Percentiles rank a stretch among this genome's conserved stretches.
phyloP scores from a whole-genome alignment of 306 rosid genomes.

The Dalbergia oliveri region DNA sequence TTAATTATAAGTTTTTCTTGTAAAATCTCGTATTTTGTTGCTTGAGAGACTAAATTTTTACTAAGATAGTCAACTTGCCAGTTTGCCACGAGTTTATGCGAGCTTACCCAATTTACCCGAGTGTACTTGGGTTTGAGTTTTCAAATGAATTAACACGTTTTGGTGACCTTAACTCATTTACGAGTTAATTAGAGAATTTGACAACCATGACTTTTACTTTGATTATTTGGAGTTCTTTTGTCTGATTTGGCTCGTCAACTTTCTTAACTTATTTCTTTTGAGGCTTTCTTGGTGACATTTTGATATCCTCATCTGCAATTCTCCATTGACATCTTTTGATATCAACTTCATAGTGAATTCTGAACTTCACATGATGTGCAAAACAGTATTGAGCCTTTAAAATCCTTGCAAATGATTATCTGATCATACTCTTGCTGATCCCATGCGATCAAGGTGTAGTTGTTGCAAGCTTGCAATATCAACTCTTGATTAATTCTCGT shows the following conservation, averaged over 20 bases:
- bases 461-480: slow-evolving; percentile 18
- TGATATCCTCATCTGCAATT: slow-evolving; percentile 10
- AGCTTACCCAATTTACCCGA: too few species aligned
- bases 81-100: too few species aligned
- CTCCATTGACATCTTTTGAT: background rate
- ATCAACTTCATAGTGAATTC: slow-evolving; percentile 28
- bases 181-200: too few species aligned
- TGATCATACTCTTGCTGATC: slow-evolving; percentile 10
- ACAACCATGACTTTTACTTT: background rate
- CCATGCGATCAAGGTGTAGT: background rate
- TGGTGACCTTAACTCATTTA: too few species aligned
- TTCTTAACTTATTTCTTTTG: slow-evolving; percentile 2
- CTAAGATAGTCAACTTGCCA: too few species aligned
- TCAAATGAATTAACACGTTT: too few species aligned
- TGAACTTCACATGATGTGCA: slow-evolving; percentile 4
- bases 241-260: background rate
- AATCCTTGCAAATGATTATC: background rate
- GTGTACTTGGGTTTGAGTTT: too few species aligned
- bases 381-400: background rate
- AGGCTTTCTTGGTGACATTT: slow-evolving; percentile 15
- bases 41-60: too few species aligned
- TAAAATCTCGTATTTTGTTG: too few species aligned
- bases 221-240: background rate
- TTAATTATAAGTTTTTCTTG: too few species aligned
- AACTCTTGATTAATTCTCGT: slow-evolving; percentile 19